phyloP scores from a whole-genome alignment of 2,329 filamentous ascomycete genomes.

The Xylariaceae sp. region DNA sequence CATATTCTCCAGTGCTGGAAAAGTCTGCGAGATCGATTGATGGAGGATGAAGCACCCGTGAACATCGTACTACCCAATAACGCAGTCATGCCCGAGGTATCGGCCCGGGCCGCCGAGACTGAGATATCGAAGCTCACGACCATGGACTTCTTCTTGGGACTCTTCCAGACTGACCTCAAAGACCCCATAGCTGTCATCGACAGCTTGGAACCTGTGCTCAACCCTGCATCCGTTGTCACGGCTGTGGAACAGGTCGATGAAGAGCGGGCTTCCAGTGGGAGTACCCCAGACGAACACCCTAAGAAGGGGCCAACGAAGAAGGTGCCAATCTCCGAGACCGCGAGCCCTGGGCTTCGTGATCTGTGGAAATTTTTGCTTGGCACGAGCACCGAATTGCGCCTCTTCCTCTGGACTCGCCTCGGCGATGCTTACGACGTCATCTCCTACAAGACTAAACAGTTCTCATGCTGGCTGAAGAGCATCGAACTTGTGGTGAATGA shows the following conservation, averaged over 20 bases:
- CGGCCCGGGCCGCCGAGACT: conserved; percentile 75
- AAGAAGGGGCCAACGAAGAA: conserved; percentile 17
- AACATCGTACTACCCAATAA: conserved; percentile 74
- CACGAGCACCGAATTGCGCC: conserved; percentile 75
- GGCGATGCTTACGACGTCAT: conserved; percentile 84
- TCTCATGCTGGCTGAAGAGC: conserved; percentile 80
- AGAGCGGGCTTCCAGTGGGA: conserved; percentile 15
- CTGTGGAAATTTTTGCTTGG: conserved; percentile 80
- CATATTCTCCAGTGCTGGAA: conserved; percentile 57
- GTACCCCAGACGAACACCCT: not conserved
- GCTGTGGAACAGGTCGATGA: conserved; percentile 15
- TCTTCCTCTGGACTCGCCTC: conserved; percentile 89
- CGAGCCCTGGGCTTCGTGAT: conserved; percentile 61
- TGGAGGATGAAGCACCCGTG: conserved; percentile 34
- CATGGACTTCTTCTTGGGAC: conserved; percentile 89
- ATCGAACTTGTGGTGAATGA: conserved; percentile 75
- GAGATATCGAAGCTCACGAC: conserved; percentile 91
- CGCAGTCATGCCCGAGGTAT: conserved; percentile 81
- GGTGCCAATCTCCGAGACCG: conserved; percentile 47
- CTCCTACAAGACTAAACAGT: conserved; percentile 78
- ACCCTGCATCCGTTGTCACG: conserved; percentile 58
- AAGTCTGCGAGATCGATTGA: conserved; percentile 50
- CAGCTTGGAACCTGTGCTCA: conserved; percentile 85
- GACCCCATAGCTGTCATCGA: conserved; percentile 85
- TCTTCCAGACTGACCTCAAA: conserved; percentile 79